Evolutionary conservation across 768 basidiomycete species (phyloP), one percentile per base, ranked within the genome.

Genomic region (Phlegmacium glaucopus): DNA sequence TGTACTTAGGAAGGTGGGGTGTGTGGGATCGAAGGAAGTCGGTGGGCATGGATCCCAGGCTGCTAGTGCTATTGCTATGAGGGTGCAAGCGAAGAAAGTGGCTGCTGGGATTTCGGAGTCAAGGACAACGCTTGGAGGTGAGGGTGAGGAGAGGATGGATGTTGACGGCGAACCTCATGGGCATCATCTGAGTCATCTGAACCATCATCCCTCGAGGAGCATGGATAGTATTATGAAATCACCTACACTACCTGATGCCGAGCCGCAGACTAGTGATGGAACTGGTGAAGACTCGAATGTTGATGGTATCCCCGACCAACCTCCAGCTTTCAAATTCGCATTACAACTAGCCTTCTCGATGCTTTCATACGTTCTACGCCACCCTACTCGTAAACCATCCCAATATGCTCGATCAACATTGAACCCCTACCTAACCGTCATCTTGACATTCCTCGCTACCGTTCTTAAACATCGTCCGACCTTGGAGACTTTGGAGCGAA

Each of bases 371-470:
- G 80, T 83, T 1, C 79, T 96, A 16, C 73, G 74, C 43, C 73
- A 76, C 39, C 85, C 85, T 1, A 77, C 69, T 12, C 83, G 83
- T 46, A 79, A 78, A 36, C 62, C 79, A 6, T 84, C 78, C 32
- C 80, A 65, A 17, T 85, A 75, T 61, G 72, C 78, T 26, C 68
- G 72, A 40, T 66, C 76, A 17, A 71, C 72, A 36, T 65, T 92
- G 5, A 96, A 94, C 59, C 90, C 96, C 0, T 98, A 97, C 66
- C 79, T 96, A 44, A 79, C 90, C 0, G 69, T 91, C 49, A 62
- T 95, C 38, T 75, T 97, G 43, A 98, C 95, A 0, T 98, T 97
- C 76, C 73, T 99, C 18, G 74, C 83, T 0, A 92, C 90, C 0
- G 61, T 91, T 26, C 65, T 83, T 44, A 87, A 85, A 56, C 80